Conservation (phyloP, 2,329 filamentous ascomycete genomes). For the Magnaporthales sp. region DNA sequence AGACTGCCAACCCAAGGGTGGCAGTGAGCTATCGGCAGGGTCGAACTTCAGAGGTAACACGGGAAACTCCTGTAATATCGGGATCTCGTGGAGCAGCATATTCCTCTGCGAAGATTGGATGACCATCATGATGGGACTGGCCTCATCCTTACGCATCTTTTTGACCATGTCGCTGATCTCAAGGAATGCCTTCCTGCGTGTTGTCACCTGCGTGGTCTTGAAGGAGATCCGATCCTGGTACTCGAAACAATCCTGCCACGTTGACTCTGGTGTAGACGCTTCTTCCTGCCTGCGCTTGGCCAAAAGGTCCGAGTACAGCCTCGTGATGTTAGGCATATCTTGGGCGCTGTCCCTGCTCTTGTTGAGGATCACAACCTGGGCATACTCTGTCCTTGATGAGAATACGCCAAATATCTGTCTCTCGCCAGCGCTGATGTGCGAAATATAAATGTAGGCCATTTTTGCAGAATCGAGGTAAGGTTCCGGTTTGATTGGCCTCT, state of each 20-base stretch:
- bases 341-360: constrained; percentile 68
- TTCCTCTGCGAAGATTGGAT: constrained; percentile 83
- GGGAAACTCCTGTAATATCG: constrained; percentile 75
- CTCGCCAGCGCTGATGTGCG: constrained; percentile 85
- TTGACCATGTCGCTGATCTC: constrained; percentile 84
- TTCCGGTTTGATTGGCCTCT: constrained; percentile 52
- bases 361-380: constrained; percentile 82
- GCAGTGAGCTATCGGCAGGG: constrained; percentile 74
- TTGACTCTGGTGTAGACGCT: constrained; percentile 55
- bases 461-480: constrained; percentile 68
- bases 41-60: constrained; percentile 74
- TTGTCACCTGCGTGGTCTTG: constrained; percentile 80
- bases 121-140: constrained; percentile 71
- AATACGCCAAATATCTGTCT: constrained; percentile 91
- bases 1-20: constrained; percentile 87
- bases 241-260: constrained; percentile 71
- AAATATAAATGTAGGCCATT: constrained; percentile 82
- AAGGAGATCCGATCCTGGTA: constrained; percentile 85
- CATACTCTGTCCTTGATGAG: constrained; percentile 71
- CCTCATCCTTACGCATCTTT: constrained; percentile 81
- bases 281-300: constrained; percentile 56
- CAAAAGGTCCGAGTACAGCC: constrained; percentile 75
- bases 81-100: constrained; percentile 75
- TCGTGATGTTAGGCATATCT: constrained; percentile 82
- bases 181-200: constrained; percentile 77